A percentile compares a stretch with the other conserved stretches of the same genome.
phyloP scores from a whole-genome alignment of 495 filamentous ascomycete species.

The Aspergillus cavernicola region DNA sequence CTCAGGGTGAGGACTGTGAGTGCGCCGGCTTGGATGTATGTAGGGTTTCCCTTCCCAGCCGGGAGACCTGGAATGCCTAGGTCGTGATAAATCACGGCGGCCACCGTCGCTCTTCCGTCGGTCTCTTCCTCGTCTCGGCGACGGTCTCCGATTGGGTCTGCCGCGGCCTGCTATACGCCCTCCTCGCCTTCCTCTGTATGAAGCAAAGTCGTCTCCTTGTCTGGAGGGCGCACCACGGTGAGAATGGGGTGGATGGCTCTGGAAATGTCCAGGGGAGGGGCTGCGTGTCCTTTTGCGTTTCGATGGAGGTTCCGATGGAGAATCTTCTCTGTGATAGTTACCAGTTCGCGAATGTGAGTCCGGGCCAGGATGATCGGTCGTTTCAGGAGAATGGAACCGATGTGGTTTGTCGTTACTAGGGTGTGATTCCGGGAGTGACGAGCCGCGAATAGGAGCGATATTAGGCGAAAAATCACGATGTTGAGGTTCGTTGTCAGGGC shows the following conservation, averaged over 20 bases:
- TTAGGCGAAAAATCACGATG: slow-evolving; percentile 30
- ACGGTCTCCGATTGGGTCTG: slow-evolving; percentile 27
- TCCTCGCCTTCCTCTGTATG: slow-evolving; percentile 25
- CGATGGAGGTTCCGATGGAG: slow-evolving; percentile 29
- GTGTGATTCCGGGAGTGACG: slow-evolving; percentile 12
- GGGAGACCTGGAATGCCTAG: slow-evolving; percentile 31
- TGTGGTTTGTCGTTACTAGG: slow-evolving; percentile 10
- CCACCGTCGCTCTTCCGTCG: slow-evolving; percentile 31
- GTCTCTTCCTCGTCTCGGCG: slow-evolving; percentile 34
- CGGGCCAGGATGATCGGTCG: slow-evolving; percentile 11
- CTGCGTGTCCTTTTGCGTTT: slow-evolving; percentile 48
- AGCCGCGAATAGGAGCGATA: slow-evolving; percentile 29
- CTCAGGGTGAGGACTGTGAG: slow-evolving; percentile 25
- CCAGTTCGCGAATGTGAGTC: slow-evolving; percentile 16
- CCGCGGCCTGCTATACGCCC: slow-evolving; percentile 34
- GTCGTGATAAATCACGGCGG: slow-evolving; percentile 21
- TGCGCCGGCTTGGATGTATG: slow-evolving; percentile 29
- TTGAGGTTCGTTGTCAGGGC: slow-evolving; percentile 27
- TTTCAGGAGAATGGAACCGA: slow-evolving; percentile 21
- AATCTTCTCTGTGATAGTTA: slow-evolving; percentile 31
- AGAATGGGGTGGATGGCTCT: slow-evolving; percentile 20
- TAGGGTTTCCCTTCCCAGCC: slow-evolving; percentile 26
- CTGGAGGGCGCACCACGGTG: slow-evolving; percentile 25
- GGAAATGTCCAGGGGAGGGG: slow-evolving; percentile 36
- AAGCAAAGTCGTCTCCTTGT: slow-evolving; percentile 28